Conservation (phyloP, 2,329 filamentous ascomycete genomes). For the Cladosporium oxysporum region DNA sequence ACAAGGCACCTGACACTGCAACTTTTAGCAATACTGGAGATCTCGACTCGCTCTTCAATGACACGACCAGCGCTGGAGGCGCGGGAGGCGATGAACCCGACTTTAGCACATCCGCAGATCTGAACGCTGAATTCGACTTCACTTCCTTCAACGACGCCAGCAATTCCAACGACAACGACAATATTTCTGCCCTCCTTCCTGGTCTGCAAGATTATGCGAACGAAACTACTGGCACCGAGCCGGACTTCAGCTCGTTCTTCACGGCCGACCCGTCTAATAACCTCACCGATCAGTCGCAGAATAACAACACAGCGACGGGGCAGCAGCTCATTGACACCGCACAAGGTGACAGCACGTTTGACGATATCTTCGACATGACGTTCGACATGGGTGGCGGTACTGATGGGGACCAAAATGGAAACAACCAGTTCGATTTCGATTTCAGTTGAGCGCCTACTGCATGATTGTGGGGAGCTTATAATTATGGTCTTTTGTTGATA, state of each 20-base stretch:
- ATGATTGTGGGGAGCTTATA: not conserved
- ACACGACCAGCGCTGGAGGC: conserved; percentile 27
- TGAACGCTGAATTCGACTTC: conserved; percentile 38
- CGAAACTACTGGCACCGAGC: conserved; percentile 27
- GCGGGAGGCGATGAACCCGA: conserved; percentile 12
- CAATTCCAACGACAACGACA: conserved; percentile 32
- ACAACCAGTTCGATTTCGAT: conserved; percentile 38
- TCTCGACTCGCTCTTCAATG: conserved; percentile 40
- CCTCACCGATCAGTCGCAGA: not conserved
- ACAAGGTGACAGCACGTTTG: conserved; percentile 34
- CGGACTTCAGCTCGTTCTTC: conserved; percentile 34
- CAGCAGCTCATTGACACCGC: conserved; percentile 24
- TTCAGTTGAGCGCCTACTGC: conserved; percentile 6
- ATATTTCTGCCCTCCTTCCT: conserved; percentile 42
- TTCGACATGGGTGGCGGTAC: conserved; percentile 34
- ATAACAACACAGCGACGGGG: conserved; percentile 18
- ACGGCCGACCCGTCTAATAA: conserved; percentile 19
- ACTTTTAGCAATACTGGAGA: conserved; percentile 33
- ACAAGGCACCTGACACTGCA: conserved; percentile 30
- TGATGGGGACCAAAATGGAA: conserved; percentile 21
- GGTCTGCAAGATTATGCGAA: conserved; percentile 46
- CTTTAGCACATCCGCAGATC: conserved; percentile 21
- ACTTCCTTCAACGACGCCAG: conserved; percentile 31
- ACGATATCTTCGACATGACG: conserved; percentile 40
- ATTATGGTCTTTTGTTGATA: not conserved